Evolutionary conservation across 352 stramenopile genomes (phyloP), one percentile per base, ranked within the genome.

Genomic region (Globisporangium cederbergense): DNA sequence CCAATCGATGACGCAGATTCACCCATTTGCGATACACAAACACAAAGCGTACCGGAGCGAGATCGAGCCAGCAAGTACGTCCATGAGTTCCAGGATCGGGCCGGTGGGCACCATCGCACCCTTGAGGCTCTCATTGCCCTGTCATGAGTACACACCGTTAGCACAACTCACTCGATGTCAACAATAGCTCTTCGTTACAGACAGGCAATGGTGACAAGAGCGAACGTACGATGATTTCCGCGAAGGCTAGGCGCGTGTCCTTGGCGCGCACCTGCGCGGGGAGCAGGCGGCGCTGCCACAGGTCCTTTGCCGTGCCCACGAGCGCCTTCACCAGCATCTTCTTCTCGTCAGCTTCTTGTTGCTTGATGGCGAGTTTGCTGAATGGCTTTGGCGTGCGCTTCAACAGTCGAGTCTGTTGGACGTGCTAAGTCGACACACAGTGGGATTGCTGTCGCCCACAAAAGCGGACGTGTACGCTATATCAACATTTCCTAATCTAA

Each of bases 81-180:
- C 78, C 73, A 88, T 88, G 16, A 85, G 67, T 47, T 79, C 64
- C 30, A 88, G 56, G 16, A 88, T 83, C 16, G 78, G 78, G 18
- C 78, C 78, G 1, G 75, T 80, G 47, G 74, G 66, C 58, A 88
- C 54, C 72, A 75, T 75, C 53, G 64, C 45, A 2, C 78, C 78
- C 43, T 77, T 77, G 55, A 81, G 72, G 52, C 75, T 81, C 36
- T 83, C 77, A 28, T 83, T 72, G 30, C 77, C 78, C 73, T 88
- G 57, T 18, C 25, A 5, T 13, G 52, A 45, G 43, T n/a, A 30
- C 45, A 28, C 32, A 47, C 6, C 20, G 1, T 8, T 16, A 49
- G 16, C 40, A 50, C 18, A 30, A 7, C 20, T 18, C 40, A 46
- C 40, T 46, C 14, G 40, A 10, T 49, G 51, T 57, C 20, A 57